Percentiles rank a stretch among this genome's conserved stretches.
phyloP scores from a whole-genome alignment of 495 filamentous ascomycete species.

The Tuber calosporum region DNA sequence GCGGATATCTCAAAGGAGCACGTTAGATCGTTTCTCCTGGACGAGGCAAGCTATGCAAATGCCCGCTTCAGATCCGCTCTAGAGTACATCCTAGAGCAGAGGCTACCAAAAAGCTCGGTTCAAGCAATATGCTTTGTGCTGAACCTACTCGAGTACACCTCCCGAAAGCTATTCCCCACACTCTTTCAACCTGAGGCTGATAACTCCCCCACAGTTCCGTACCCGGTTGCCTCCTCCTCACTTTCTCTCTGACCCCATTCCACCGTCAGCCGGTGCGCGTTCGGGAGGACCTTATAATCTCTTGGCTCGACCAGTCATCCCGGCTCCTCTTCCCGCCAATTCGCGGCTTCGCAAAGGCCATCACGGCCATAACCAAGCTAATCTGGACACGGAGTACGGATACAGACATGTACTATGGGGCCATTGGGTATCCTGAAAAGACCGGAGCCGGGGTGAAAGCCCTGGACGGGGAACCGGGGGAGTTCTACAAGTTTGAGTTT shows the following conservation, averaged over 20 bases:
- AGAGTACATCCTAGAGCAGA: conserved; percentile 8
- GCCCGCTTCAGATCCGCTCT: background rate
- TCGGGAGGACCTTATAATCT: conserved; percentile 50
- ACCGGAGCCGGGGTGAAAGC: conserved; percentile 47
- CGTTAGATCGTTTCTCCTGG: conserved; percentile 14
- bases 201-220: conserved; percentile 50
- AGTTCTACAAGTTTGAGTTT: conserved; percentile 47
- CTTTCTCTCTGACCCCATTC: conserved; percentile 57
- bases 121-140: conserved; percentile 9
- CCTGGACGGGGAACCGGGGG: conserved; percentile 8
- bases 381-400: conserved; percentile 57
- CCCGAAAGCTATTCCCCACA: background rate
- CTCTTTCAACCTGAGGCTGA: background rate
- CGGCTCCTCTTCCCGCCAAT: conserved; percentile 54
- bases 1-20: conserved; percentile 7
- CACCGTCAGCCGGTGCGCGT: conserved; percentile 56
- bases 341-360: conserved; percentile 51
- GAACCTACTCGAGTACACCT: conserved; percentile 12
- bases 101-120: conserved; percentile 1
- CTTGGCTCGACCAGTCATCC: conserved; percentile 51
- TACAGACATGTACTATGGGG: conserved; percentile 54
- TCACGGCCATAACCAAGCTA: conserved; percentile 52
- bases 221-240: conserved; percentile 60
- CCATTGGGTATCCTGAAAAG: conserved; percentile 55
- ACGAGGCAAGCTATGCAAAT: conserved; percentile 16